Percentiles rank a stretch among this genome's conserved stretches.
Conservation (phyloP, 768 basidiomycete genomes). For the Trichaptum fuscoviolaceum region DNA sequence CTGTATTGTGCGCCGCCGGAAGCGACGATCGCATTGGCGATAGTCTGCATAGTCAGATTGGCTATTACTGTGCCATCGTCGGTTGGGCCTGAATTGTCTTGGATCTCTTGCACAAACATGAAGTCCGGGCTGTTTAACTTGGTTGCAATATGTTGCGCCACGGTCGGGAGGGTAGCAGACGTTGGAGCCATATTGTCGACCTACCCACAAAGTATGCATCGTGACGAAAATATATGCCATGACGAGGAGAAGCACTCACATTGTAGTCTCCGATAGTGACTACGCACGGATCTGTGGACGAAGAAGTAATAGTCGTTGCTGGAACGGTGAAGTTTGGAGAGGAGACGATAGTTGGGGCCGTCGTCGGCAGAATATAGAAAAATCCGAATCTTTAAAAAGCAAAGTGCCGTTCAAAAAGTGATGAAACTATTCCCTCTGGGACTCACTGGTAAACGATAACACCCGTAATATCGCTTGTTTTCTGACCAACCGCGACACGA, state of each 20-base stretch:
- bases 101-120: constrained; percentile 62
- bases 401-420: constrained; percentile 2
- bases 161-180: constrained; percentile 39
- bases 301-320: constrained; percentile 35
- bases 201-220: constrained; percentile 21
- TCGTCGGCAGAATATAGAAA: constrained; percentile 53
- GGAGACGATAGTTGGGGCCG: constrained; percentile 43
- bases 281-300: constrained; percentile 30
- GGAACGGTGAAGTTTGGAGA: constrained; percentile 28
- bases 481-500: constrained; percentile 38
- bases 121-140: constrained; percentile 50
- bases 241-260: constrained; percentile 24
- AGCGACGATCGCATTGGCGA: constrained; percentile 44
- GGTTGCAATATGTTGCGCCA: constrained; percentile 49
- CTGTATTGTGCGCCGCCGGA: constrained; percentile 31
- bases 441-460: constrained; percentile 49
- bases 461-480: constrained; percentile 47
- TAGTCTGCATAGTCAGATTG: constrained; percentile 44
- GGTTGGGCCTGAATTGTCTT: constrained; percentile 49
- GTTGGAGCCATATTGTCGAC: constrained; percentile 53
- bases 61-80: constrained; percentile 51
- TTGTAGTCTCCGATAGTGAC: constrained; percentile 60
- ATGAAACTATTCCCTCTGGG: constrained; percentile 6
- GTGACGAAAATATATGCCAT: constrained; percentile 4
- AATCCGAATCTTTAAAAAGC: constrained; percentile 33